Conservation (phyloP, 164 flowering plant species). For the Santalum album region DNA sequence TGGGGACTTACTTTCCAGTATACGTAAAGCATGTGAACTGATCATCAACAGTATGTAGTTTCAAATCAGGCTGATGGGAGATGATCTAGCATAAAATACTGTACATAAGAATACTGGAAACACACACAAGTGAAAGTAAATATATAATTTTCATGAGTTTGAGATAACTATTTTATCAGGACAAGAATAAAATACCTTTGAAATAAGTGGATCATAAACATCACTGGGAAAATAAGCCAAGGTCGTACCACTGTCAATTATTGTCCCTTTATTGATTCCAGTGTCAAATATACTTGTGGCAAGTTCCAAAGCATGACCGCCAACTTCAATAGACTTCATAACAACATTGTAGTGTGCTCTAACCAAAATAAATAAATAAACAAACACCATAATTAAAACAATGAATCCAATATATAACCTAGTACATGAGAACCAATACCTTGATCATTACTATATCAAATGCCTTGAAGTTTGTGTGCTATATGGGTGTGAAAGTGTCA, state of each 20-base stretch:
- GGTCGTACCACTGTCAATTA: constrained; percentile 94
- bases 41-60: constrained; percentile 30
- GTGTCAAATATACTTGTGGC: constrained; percentile 52
- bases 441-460: too few species aligned
- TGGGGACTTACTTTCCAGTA: constrained; percentile 32
- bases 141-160: too few species aligned
- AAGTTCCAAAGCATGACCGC: constrained; percentile 48
- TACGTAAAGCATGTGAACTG: constrained; percentile 43
- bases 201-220: constrained; percentile 40
- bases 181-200: constrained; percentile 22
- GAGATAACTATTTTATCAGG: too few species aligned
- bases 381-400: neutral
- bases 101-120: neutral
- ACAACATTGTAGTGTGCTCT: constrained; percentile 87
- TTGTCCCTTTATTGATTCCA: constrained; percentile 45
- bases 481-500: too few species aligned
- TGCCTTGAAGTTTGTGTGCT: too few species aligned
- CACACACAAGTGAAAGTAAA: neutral
- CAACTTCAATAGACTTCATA: constrained; percentile 70
- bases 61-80: constrained; percentile 31
- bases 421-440: too few species aligned
- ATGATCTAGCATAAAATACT: constrained; percentile 23
- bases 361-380: constrained; percentile 23
- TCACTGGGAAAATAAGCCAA: constrained; percentile 70
- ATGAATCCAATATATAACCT: too few species aligned